Base-by-base conservation (phyloP, 208 protist species). In the Angomonas desouzai region DNA sequence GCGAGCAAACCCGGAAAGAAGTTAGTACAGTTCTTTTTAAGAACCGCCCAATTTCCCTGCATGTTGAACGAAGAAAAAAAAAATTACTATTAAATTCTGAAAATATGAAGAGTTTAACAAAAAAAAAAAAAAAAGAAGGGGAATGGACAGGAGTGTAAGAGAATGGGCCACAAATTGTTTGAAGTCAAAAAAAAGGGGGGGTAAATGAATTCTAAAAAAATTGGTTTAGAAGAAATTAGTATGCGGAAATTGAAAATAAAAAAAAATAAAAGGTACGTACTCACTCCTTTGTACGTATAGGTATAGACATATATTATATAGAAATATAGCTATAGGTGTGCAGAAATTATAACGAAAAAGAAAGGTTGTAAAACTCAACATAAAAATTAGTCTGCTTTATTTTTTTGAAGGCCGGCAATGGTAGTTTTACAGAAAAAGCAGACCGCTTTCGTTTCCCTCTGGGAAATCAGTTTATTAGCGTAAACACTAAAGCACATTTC, bases 21-120 rank as follows among this genome's bases (percentile, higher is more conserved):
- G 71, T 92, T 93, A 34, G 61, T 47, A 62, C 74, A 85, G 74
- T 92, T 96, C 73, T 86, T 92, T 70, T 84, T 85, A 57, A 96
- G 65, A 32, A 89, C 66, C 33, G 69, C 23, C 77, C 81, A 92
- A 60, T 74, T 86, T 55, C 86, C 89, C 77, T 93, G 89, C 89
- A 94, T 94, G 48, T 71, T 3, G 18, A 34, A 62, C 30, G 45
- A 53, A 55, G 43, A 13, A 62, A 69, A 55, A 56, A 43, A 57
- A 49, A 48, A 48, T 28, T 36, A 23, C 32, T 28, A 58, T 25
- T 55, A 10, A 58, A 64, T 18, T 53, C 32, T 61, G 47, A 53
- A 72, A 40, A 61, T 40, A 65, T 59, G 58, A 43, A 10, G 55
- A 16, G 1, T 40, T 3, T n/a, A 23, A 40, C 1, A 45, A 33